Conservation (phyloP, 2,329 filamentous ascomycete species). For the Pleoardoris graminearum region DNA sequence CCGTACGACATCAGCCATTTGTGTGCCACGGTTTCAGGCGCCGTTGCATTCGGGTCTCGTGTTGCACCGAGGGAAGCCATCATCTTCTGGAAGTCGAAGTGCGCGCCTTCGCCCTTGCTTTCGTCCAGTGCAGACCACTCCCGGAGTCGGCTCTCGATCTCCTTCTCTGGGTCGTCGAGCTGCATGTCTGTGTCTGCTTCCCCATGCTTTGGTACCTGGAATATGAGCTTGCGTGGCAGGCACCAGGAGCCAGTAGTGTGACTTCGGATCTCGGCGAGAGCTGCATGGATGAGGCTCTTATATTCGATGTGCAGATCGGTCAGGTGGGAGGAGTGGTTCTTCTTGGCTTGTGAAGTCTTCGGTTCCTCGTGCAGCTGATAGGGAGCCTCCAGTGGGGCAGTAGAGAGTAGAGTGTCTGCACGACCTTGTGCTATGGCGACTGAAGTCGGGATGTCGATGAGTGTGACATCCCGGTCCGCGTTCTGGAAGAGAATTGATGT, state of each 20-base stretch:
- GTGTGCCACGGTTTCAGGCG: constrained; percentile 17
- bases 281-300: constrained; percentile 43
- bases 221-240: constrained; percentile 27
- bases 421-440: constrained; percentile 67
- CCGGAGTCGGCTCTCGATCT: constrained; percentile 31
- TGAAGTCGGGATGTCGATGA: constrained; percentile 72
- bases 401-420: constrained; percentile 53
- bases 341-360: constrained; percentile 52
- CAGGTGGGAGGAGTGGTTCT: constrained; percentile 37
- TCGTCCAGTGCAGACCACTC: constrained; percentile 33
- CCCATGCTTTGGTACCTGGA: constrained; percentile 20
- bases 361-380: constrained; percentile 57
- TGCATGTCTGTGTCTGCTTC: constrained; percentile 18
- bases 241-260: constrained; percentile 33
- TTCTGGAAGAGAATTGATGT: constrained; percentile 59
- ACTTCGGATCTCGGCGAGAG: constrained; percentile 40
- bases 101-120: constrained; percentile 28
- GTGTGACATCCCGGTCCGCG: constrained; percentile 53
- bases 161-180: constrained; percentile 30
- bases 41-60: constrained; percentile 25
- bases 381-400: constrained; percentile 49
- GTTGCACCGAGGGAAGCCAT: constrained; percentile 38
- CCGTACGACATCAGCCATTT: constrained; percentile 33
- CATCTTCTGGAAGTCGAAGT: constrained; percentile 40
- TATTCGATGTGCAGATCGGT: constrained; percentile 44